Evolutionary conservation across 805 yeast species (phyloP).

Genomic region (Metschnikowia colocasiae): DNA sequence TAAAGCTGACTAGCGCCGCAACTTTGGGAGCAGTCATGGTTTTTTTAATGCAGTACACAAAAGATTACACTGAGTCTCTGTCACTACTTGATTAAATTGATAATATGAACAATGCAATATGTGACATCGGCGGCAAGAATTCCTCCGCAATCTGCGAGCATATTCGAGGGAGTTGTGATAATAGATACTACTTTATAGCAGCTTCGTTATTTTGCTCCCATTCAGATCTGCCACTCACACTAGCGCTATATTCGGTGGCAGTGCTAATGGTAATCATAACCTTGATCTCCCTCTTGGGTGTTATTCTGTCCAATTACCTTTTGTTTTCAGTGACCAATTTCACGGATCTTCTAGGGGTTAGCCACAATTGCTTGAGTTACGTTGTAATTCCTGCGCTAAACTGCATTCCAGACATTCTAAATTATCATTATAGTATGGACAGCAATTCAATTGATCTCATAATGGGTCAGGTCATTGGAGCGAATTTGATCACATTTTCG

Average conservation of each 20-base stretch:
- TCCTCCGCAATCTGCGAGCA: slow-evolving; percentile 16
- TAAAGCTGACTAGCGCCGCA: not conserved
- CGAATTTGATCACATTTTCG: slow-evolving; percentile 30
- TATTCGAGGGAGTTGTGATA: slow-evolving; percentile 21
- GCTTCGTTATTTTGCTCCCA: slow-evolving; percentile 27
- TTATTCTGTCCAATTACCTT: slow-evolving; percentile 33
- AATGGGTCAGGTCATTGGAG: slow-evolving; percentile 38
- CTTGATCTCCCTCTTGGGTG: slow-evolving; percentile 26
- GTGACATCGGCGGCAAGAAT: not conserved
- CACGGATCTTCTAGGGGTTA: slow-evolving; percentile 23
- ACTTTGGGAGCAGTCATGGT: not conserved
- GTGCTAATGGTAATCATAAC: not conserved
- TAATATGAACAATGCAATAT: slow-evolving; percentile 8
- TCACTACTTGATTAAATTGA: not conserved
- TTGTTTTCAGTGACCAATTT: slow-evolving; percentile 29
- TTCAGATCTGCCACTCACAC: slow-evolving; percentile 14
- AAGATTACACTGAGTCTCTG: not conserved
- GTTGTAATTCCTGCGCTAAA: slow-evolving; percentile 36
- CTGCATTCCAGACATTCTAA: slow-evolving; percentile 36
- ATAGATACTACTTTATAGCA: slow-evolving; percentile 26
- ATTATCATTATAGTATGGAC: slow-evolving; percentile 29
- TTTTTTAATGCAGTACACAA: not conserved
- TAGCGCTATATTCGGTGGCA: slow-evolving; percentile 1
- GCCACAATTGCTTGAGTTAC: slow-evolving; percentile 30
- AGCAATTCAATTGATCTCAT: slow-evolving; percentile 31